Percentiles rank a stretch among this genome's conserved stretches.
Evolutionary conservation across 257 asterid species (phyloP).

Genomic region (Gynochthodes officinalis): DNA sequence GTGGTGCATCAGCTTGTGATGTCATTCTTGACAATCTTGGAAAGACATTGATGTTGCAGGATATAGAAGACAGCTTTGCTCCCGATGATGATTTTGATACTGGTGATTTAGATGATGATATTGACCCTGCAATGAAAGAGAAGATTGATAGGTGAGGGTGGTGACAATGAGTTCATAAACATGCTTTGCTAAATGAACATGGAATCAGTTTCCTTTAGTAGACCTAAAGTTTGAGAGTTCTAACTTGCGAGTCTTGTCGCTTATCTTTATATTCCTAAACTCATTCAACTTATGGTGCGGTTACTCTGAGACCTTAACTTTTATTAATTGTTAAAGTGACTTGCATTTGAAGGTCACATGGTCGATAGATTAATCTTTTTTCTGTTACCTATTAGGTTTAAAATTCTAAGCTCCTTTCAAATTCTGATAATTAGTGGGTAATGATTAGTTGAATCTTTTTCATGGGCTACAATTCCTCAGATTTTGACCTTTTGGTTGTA

Average conservation of each 20-base stretch:
- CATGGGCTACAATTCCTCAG: constrained; percentile 1
- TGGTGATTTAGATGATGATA: constrained; percentile 74
- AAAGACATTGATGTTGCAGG: constrained; percentile 46
- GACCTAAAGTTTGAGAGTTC: not conserved
- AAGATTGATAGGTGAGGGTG: constrained; percentile 76
- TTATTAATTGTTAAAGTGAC: not conserved
- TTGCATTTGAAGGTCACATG: not conserved
- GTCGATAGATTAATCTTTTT: constrained; percentile 1
- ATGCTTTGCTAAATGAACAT: constrained; percentile 7
- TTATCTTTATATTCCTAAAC: not conserved
- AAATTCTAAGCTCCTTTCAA: not conserved
- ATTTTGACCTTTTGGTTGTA: not conserved
- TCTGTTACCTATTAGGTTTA: not conserved
- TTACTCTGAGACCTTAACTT: not conserved
- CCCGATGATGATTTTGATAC: constrained; percentile 69
- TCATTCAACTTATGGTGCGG: not conserved
- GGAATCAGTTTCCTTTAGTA: not conserved
- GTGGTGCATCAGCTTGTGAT: constrained; percentile 35
- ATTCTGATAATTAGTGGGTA: not conserved
- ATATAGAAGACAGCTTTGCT: constrained; percentile 44
- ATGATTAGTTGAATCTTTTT: not conserved
- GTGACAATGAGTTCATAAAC: constrained; percentile 21
- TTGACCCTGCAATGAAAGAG: constrained; percentile 91
- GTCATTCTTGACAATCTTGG: constrained; percentile 32
- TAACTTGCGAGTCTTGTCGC: not conserved